These are phyloP conservation scores for Yarrowia bubula DNA, from an alignment of 805 yeast genomes.

Conservation along the genomic window DNA sequence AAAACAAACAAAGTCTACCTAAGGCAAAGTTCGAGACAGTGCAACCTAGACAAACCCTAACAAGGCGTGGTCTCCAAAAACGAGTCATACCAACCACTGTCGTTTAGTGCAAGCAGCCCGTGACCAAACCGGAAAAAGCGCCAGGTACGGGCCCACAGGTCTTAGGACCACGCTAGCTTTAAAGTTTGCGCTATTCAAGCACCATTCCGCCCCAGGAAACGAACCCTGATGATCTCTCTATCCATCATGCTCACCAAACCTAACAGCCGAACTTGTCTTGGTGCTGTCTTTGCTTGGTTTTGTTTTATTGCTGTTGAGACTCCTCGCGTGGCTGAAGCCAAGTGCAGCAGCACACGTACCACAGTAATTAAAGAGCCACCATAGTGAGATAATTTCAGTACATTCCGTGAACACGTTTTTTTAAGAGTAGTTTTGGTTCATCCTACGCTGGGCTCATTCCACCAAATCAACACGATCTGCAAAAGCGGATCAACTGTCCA, in stretches of 20 bases:
- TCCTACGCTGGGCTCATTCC: not conserved
- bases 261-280: conserved; percentile 11
- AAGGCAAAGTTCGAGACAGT: not conserved
- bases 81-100: too few relatives aligned
- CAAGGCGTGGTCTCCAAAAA: too few relatives aligned
- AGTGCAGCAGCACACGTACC: not conserved
- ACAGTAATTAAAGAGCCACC: not conserved
- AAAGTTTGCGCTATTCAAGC: too few relatives aligned
- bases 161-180: too few relatives aligned
- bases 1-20: not conserved
- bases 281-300: not conserved
- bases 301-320: too few relatives aligned
- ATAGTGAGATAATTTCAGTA: not conserved
- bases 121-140: too few relatives aligned
- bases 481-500: not conserved
- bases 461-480: not conserved
- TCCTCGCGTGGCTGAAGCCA: conserved; percentile 10
- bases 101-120: not conserved
- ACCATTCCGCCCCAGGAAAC: not conserved
- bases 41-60: not conserved
- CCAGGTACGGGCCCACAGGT: not conserved
- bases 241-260: not conserved
- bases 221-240: not conserved
- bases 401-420: too few relatives aligned
- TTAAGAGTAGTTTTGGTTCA: too few relatives aligned